Evolutionary conservation across 1,284 basidiomycete genomes (phyloP), one percentile per base, ranked within the genome.

Genomic region (Mycena sp.): DNA sequence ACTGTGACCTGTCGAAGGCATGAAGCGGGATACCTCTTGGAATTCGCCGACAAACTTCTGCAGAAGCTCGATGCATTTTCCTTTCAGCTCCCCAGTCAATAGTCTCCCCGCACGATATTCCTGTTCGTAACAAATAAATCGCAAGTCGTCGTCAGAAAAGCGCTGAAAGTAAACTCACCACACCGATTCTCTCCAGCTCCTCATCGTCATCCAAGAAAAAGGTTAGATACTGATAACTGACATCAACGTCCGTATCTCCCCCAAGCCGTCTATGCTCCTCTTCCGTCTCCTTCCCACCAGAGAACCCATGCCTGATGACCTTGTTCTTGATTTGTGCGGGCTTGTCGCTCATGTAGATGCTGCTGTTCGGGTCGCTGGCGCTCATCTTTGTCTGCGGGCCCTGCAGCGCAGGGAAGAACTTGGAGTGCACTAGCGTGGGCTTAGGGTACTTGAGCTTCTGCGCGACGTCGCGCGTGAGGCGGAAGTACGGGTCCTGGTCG

Each of bases 371-470:
- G 51, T 83, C 75, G n/a, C 67, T 74, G 3, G 79, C 71, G 61
- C 77, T 83, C 98, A 99, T 99, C 82, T 99, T 99, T 41, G 95
- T 98, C 77, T 98, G 95, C 6, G 96, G 93, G 41, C 98, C 98
- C 80, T 99, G 97, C 16, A 99, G 84, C 1, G 98, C 96, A 6
- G 98, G 98, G 82, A 99, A 98, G 86, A 99, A 99, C 75, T 97
- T 98, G 61, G 96, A 88, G 78, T 99, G 96, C 54, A 99, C 83
- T 28, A 99, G 86, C 7, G 92, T 82, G 3, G 98, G 98, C 78
- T 99, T 99, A 59, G 92, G 95, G 80, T 98, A 98, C 79, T 96
- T 97, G 72, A 99, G 88, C 73, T 94, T 93, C 69, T 86, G 87
- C 6, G 98, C 98, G 26, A 96, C 94, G 76, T 99, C 98, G 50